Conservation (phyloP, 2,329 filamentous ascomycete species). For the Aspergillus latus region DNA sequence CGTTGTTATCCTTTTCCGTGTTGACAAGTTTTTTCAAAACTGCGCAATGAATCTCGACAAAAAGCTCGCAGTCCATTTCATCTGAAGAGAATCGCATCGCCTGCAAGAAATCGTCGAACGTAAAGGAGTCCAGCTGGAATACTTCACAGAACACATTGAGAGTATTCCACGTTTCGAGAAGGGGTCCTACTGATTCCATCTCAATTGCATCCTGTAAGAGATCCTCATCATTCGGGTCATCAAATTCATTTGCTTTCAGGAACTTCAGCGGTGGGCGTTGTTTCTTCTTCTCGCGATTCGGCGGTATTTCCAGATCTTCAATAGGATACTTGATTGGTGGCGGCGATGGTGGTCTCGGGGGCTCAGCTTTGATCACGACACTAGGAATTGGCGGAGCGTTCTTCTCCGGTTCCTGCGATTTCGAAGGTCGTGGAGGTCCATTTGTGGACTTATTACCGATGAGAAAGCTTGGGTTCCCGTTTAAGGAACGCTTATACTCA, state of each 20-base stretch:
- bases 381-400: conserved; percentile 34
- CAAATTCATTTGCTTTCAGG: conserved; percentile 65
- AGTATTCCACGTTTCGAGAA: conserved; percentile 94
- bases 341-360: conserved; percentile 62
- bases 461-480: conserved; percentile 46
- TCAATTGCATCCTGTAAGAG: conserved; percentile 57
- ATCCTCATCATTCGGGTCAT: conserved; percentile 49
- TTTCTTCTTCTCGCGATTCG: conserved; percentile 60
- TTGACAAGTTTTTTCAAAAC: conserved; percentile 84
- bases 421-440: conserved; percentile 32
- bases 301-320: conserved; percentile 82
- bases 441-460: conserved; percentile 28
- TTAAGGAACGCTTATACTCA: conserved; percentile 50
- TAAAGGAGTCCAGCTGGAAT: conserved; percentile 92
- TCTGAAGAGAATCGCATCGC: conserved; percentile 76
- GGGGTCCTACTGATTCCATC: conserved; percentile 79
- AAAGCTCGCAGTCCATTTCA: conserved; percentile 74
- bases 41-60: conserved; percentile 88
- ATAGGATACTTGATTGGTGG: conserved; percentile 90
- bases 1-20: conserved; percentile 67
- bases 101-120: conserved; percentile 93
- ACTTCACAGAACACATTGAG: conserved; percentile 98
- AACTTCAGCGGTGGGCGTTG: conserved; percentile 76
- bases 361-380: conserved; percentile 49
- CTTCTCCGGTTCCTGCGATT: conserved; percentile 35